Evolutionary conservation across 2,329 filamentous ascomycete genomes (phyloP), one percentile per base, ranked within the genome.

Genomic region (Neonectria neomacrospora): DNA sequence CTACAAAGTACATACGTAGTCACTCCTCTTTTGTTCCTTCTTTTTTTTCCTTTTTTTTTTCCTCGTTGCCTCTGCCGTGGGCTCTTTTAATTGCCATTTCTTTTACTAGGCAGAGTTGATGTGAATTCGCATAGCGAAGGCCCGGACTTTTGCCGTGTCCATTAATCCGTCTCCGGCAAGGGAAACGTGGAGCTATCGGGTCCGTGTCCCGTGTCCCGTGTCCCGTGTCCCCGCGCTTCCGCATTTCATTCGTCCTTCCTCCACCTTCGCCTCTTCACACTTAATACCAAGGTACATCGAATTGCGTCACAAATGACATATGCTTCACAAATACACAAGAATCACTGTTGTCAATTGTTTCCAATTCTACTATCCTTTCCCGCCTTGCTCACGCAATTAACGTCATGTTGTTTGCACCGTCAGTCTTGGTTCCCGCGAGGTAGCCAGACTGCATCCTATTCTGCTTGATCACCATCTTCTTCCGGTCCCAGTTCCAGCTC

Each of bases 401-500:
- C 47, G 3, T 53, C 56, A 52, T 45, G 12, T 53, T 32, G 47
- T 59, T 56, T 69, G 68, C 69, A 72, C 66, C 69, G 68, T 66
- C 66, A 71, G 70, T 72, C 66, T 58, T 55, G 54, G 63, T 69
- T 69, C 64, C 70, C 70, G 70, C 56, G 70, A 72, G 70, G 70
- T 68, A 64, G 58, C 68, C 58, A 69, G 56, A 67, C 65, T 67
- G 59, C 56, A 58, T 48, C 47, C 57, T 55, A 18, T 52, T 32
- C 32, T 50, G 48, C 22, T 58, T 26, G 34, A 47, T 58, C 48
- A 16, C 42, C 50, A 37, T 22, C 20, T 23, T 54, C 54, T 58
- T 54, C 48, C 42, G 30, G 37, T 47, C 57, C 23, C 48, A 37
- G 39, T 30, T 48, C 45, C 45, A 30, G 23, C 18, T 48, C 26